Evolutionary conservation across 257 asterid genomes (phyloP).

Genomic region (Verbena officinalis): DNA sequence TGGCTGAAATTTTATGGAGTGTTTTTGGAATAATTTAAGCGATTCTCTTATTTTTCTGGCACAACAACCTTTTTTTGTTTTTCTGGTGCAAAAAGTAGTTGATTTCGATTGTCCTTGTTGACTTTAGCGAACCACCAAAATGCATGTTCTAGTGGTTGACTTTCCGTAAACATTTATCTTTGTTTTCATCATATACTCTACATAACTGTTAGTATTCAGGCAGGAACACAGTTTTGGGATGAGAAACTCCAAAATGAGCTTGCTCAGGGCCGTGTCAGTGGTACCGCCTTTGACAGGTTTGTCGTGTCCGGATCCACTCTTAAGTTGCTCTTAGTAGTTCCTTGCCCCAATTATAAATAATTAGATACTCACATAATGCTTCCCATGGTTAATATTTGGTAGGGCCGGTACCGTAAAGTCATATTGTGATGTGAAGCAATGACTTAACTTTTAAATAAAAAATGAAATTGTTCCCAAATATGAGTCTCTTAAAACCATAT

Average conservation of each 20-base stretch:
- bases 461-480: constrained; percentile 14
- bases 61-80: not conserved
- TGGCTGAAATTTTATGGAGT: constrained; percentile 2
- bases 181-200: constrained; percentile 24
- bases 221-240: constrained; percentile 99
- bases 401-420: not conserved
- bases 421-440: not conserved
- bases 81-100: constrained; percentile 9
- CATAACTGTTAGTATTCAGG: constrained; percentile 52
- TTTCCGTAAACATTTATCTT: constrained; percentile 1
- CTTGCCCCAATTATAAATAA: constrained; percentile 8
- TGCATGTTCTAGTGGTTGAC: constrained; percentile 8
- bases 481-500: constrained; percentile 13
- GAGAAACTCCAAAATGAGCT: constrained; percentile 90
- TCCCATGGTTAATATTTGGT: not conserved
- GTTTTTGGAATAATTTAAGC: not conserved
- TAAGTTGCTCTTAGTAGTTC: constrained; percentile 15
- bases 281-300: constrained; percentile 92
- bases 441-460: not conserved
- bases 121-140: constrained; percentile 8
- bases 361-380: constrained; percentile 17
- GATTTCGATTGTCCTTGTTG: not conserved
- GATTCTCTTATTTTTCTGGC: not conserved
- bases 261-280: constrained; percentile 84
- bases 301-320: constrained; percentile 8